These are phyloP conservation scores for Arctostaphylos glauca DNA, from an alignment of 148 eudicot species.

Conservation along the genomic window DNA sequence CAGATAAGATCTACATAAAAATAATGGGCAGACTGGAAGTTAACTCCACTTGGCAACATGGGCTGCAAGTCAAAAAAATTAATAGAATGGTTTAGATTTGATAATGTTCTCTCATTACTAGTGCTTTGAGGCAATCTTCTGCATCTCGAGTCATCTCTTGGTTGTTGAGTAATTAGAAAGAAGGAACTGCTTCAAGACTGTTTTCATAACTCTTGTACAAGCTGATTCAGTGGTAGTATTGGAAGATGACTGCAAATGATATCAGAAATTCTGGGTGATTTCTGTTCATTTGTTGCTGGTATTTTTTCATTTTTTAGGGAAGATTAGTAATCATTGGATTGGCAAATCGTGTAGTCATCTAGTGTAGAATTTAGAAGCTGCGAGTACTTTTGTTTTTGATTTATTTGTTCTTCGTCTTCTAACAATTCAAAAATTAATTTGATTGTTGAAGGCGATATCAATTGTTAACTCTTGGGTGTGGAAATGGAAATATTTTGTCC, in stretches of 20 bases:
- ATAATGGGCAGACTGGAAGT: background rate
- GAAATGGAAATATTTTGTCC: conserved; percentile 21
- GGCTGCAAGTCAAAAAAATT: background rate
- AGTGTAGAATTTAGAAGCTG: conserved; percentile 10
- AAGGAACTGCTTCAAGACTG: background rate
- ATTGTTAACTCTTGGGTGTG: conserved; percentile 29
- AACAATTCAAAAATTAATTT: conserved; percentile 28
- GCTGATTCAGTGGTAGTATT: background rate
- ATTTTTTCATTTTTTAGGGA: background rate
- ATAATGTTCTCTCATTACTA: background rate
- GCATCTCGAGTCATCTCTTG: background rate
- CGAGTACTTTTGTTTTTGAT: background rate
- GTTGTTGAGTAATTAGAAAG: background rate
- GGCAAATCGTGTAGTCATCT: background rate
- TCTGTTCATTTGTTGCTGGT: too few relatives aligned
- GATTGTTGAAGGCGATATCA: conserved; percentile 32
- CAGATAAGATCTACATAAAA: background rate
- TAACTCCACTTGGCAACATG: too few relatives aligned
- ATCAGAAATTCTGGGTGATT: background rate
- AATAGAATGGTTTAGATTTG: background rate
- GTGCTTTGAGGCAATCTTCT: conserved; percentile 5
- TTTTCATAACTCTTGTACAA: background rate
- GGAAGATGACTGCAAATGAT: background rate
- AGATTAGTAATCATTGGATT: background rate
- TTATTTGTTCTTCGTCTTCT: conserved; percentile 15